Base-by-base conservation (phyloP, 495 filamentous ascomycete species). In the Choiromyces venosus region DNA sequence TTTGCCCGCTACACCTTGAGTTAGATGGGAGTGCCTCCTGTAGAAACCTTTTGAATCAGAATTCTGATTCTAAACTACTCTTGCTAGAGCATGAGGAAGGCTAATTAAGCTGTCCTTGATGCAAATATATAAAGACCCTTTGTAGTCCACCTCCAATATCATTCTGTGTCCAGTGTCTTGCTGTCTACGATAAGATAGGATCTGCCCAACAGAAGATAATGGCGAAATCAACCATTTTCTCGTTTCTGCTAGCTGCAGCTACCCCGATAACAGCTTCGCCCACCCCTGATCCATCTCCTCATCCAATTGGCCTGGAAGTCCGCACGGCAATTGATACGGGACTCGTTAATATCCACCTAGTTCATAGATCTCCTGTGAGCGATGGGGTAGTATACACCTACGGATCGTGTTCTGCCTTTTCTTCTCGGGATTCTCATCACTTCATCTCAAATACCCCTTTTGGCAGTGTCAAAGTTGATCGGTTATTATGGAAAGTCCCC, bases 401-500 rank as follows among this genome's bases (percentile, higher is more conserved):
- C 52, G 84, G 84, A 18, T 73, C 74, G 4, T 86, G 85, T 21
- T 67, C 42, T 69, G 37, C 76, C 10, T 70, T 76, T 12, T 71
- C 44, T 4, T 39, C 69, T 7, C 56, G 67, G 0, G 66, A 68
- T 1, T 76, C 82, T 4, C 76, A 82, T 19, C 84, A 85, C 25
- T 81, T 84, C 66, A 71, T 81, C 40, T 73, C 85, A 18, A 79
- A 72, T 12, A 61, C 52, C 25, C 25, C 52, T 12, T 12, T 10
- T 61, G 52, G 52, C 9, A 52, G 0, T 61, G 12, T 18, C 18
- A 42, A 76, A 9, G 71, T 68, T 61, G 21, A 73, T 65, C 67
- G 68, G 14, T 76, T 88, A 14, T 85, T 89, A 25, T 89, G 87
- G 87, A 69, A 87, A 46, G 77, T 87, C 10, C 87, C 87, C 0